Evolutionary conservation across 345 rosid species (phyloP).

Genomic region (Bruguiera sexangula): DNA sequence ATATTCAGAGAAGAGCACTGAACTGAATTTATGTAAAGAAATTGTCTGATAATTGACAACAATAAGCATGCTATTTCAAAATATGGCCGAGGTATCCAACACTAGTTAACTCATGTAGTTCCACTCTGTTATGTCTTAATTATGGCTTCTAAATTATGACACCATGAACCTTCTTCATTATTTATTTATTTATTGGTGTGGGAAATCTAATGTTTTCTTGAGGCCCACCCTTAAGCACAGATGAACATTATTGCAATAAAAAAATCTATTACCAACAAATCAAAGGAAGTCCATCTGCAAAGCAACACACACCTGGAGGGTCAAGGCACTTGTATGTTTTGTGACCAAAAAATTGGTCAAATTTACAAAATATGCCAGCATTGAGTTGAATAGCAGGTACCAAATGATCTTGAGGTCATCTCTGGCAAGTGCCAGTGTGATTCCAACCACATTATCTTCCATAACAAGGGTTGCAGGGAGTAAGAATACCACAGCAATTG

Average conservation of each 20-base stretch:
- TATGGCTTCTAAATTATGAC: neutral
- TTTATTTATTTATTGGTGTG: neutral
- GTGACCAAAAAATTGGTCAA: conserved; percentile 98
- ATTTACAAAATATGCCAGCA: conserved; percentile 90
- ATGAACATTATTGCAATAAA: neutral
- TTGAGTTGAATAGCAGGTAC: conserved; percentile 94
- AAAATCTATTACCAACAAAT: neutral
- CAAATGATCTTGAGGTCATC: conserved; percentile 80
- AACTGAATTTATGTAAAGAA: neutral
- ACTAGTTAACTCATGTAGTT: neutral
- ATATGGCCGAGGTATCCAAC: too few relatives aligned
- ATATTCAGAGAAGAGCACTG: neutral
- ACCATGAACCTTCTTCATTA: neutral
- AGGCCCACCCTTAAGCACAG: neutral
- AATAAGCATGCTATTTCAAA: too few relatives aligned
- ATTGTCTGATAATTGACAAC: too few relatives aligned
- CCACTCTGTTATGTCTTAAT: neutral
- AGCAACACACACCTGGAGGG: conserved; percentile 70
- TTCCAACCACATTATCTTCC: conserved; percentile 95
- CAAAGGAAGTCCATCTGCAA: neutral
- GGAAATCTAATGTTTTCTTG: neutral
- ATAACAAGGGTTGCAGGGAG: conserved; percentile 91
- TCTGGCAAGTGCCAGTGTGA: conserved; percentile 92
- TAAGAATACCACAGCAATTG: conserved; percentile 85
- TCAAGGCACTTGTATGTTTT: conserved; percentile 94